These are phyloP conservation scores for Saturnispora besseyi DNA, from an alignment of 805 yeast genomes.

Conservation along the genomic window DNA sequence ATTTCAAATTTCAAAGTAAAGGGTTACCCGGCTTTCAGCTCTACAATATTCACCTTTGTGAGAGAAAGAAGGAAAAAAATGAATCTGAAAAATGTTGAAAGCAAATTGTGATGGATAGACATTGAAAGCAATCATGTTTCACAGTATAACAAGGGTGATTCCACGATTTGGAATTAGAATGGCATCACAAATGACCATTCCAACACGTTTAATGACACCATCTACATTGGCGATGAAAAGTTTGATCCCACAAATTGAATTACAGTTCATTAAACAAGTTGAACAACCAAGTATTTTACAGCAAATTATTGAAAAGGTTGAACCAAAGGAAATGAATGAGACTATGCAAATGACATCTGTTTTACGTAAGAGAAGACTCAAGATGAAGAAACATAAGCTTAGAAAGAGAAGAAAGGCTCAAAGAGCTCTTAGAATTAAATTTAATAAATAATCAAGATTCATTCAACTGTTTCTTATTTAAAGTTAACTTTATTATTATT, in stretches of 20 bases:
- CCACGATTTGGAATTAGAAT: slow-evolving; percentile 9
- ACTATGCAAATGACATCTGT: slow-evolving; percentile 53
- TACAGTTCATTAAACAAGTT: slow-evolving; percentile 3
- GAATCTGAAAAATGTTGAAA: neutral
- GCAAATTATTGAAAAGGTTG: neutral
- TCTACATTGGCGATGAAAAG: neutral
- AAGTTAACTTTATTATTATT: too few relatives aligned
- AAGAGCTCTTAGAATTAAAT: slow-evolving; percentile 67
- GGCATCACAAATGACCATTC: slow-evolving; percentile 9
- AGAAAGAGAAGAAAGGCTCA: slow-evolving; percentile 95
- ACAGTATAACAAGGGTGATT: slow-evolving; percentile 2
- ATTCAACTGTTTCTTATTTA: neutral
- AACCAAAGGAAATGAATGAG: slow-evolving; percentile 1
- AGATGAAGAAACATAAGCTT: slow-evolving; percentile 96
- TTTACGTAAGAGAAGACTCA: slow-evolving; percentile 75
- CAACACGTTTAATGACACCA: slow-evolving; percentile 1
- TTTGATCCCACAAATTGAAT: neutral
- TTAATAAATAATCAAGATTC: slow-evolving; percentile 31
- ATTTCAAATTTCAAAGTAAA: neutral
- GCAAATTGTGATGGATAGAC: neutral
- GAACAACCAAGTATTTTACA: slow-evolving; percentile 1
- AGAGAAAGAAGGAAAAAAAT: too few relatives aligned
- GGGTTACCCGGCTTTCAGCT: neutral
- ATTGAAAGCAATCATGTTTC: slow-evolving; percentile 3
- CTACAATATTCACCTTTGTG: too few relatives aligned